Evolutionary conservation across 2,329 filamentous ascomycete genomes (phyloP), one percentile per base, ranked within the genome.

Genomic region (Myriosclerotinia curreyana): DNA sequence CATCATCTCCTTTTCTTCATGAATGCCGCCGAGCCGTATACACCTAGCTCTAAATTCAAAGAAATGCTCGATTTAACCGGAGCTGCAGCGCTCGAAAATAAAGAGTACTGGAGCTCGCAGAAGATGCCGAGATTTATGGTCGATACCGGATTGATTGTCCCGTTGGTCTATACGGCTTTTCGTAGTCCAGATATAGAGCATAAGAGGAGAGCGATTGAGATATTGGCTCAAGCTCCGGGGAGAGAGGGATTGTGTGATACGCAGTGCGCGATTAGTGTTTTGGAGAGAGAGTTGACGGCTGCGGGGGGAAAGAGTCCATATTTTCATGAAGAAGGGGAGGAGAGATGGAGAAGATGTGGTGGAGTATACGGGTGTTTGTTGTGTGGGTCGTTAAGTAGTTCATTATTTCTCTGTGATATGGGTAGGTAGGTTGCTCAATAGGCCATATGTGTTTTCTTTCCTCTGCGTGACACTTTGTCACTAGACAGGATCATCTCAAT

Each of bases 171-270:
- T 59, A 66, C 65, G 3, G 65, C 67, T 11, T 31, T 72, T 2
- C 63, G 67, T 62, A 67, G 68, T 6, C 65, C 67, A 17, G 60
- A 63, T 15, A 44, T 55, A 5, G 20, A 55, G 3, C 62, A 67
- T 31, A 67, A 68, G 50, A 60, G 55, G 42, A 53, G 70, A 49
- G 71, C 71, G 5, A 62, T 69, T 6, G 61, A 68, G 20, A 56
- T 74, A 3, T 65, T 74, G 11, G 52, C 58, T 12, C 64, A 64
- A 40, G 63, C 66, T 3, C 69, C 67, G 6, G 69, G 71, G 42
- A 52, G 69, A 50, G 72, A 74, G 67, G 72, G 72, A 4, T 69
- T 70, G 65, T 74, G 72, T 71, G 69, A 73, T 62, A 67, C 68
- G 3, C 64, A 68, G 12, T 66, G 70, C 54, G 70, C 69, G 15